Base-by-base conservation (phyloP, 1,284 basidiomycete species). In the Ganoderma multipileum region DNA sequence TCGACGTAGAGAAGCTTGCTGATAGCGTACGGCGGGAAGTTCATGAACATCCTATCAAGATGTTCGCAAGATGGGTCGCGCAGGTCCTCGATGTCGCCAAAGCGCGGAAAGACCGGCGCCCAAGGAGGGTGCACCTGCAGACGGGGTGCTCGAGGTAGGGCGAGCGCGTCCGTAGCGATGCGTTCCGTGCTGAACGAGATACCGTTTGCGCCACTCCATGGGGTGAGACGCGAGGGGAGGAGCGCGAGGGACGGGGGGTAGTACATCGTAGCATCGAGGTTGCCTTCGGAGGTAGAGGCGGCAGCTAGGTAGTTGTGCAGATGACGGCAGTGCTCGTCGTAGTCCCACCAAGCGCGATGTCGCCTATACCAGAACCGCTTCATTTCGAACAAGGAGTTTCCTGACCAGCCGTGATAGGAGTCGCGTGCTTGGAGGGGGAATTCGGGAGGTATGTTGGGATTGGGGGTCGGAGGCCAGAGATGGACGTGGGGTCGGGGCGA, bases 11-110 rank as follows among this genome's bases (percentile, higher is more conserved):
- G 74, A 38, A 84, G 84, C 81, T 91, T 91, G 59, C 82, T 79
- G 74, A 92, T 86, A n/a, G 88, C 90, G 85, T 90, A 90, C 41
- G 87, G 75, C 0, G 88, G 86, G 72, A 88, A 81, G 50, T 78
- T 81, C 68, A 83, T 52, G 74, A 91, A 90, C 70, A 80, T 86
- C 14, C 86, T 84, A 77, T 92, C 91, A 60, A 88, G 80, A 62
- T 85, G 80, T 69, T 81, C 83, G 65, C 83, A 83, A 72, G 85
- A 86, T 0, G 86, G 84, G 75, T 91, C 88, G 41, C 85, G 85
- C 42, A 92, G 76, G 1, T 85, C 82, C 0, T 81, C 75, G 33
- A 92, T 78, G 72, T 91, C 89, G 12, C 91, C 91, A n/a, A 86
- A 82, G 2, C 91, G 84, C 12, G 91, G 91, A 73, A 88, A 88